These are phyloP conservation scores for Trichoderma reesei DNA, from an alignment of 495 filamentous ascomycete genomes.

Conservation along the genomic window DNA sequence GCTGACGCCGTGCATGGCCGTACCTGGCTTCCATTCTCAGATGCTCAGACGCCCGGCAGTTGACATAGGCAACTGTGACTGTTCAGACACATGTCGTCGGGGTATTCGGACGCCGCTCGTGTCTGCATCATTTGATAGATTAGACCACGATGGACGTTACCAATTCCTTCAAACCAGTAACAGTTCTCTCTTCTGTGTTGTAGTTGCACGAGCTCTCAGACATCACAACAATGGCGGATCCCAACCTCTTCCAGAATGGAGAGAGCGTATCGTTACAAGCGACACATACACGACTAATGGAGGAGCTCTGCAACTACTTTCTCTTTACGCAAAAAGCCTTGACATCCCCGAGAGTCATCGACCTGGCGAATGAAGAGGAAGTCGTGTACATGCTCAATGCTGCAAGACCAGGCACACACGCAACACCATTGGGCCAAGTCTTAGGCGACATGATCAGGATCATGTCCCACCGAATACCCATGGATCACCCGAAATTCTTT, in stretches of 20 bases:
- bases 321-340: not conserved
- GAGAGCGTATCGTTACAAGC: not conserved
- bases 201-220: too few relatives aligned
- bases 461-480: not conserved
- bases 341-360: not conserved
- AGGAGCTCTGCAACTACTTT: not conserved
- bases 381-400: not conserved
- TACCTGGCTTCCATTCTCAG: too few relatives aligned
- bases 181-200: too few relatives aligned
- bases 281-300: not conserved
- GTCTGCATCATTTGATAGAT: too few relatives aligned
- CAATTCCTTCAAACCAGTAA: too few relatives aligned
- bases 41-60: too few relatives aligned
- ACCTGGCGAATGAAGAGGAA: not conserved
- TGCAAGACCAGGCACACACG: not conserved
- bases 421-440: not conserved
- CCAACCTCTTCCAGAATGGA: not conserved
- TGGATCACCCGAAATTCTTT: constrained; percentile 16
- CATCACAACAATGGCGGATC: not conserved
- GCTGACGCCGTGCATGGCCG: too few relatives aligned
- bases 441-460: not conserved
- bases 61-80: too few relatives aligned
- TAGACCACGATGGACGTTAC: too few relatives aligned
- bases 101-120: too few relatives aligned
- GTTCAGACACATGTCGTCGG: too few relatives aligned